A percentile compares a stretch with the other conserved stretches of the same genome.
Conservation (phyloP, 768 basidiomycete genomes). For the Pisolithus microcarpus region DNA sequence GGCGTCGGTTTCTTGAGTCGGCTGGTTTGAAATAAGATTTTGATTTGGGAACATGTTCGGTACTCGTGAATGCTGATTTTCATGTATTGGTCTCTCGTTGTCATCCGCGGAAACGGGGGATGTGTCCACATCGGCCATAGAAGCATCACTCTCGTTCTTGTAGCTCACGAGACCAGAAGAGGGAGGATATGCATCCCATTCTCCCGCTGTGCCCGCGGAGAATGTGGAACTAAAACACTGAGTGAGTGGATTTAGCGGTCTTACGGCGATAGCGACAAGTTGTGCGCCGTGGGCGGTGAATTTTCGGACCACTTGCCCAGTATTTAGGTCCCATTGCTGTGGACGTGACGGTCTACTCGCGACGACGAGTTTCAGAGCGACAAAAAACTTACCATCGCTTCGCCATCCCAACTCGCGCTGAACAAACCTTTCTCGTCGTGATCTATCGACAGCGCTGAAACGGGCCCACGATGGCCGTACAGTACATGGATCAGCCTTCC, state of each 20-base stretch:
- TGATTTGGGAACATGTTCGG: conserved; percentile 17
- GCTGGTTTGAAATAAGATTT: conserved; percentile 17
- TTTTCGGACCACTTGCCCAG: conserved; percentile 66
- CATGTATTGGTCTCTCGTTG: conserved; percentile 6
- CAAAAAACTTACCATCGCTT: conserved; percentile 58
- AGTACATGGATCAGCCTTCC: conserved; percentile 63
- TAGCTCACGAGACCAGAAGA: conserved; percentile 2
- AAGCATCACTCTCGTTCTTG: conserved; percentile 10
- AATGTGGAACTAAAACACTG: conserved; percentile 21
- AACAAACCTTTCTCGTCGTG: conserved; percentile 81
- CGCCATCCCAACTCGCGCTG: conserved; percentile 93
- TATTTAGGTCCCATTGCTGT: conserved; percentile 98
- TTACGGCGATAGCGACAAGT: conserved; percentile 71
- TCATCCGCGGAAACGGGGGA: conserved; percentile 12
- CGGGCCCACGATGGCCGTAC: conserved; percentile 68
- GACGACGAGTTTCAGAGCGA: not conserved
- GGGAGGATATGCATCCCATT: conserved; percentile 13
- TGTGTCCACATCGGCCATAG: conserved; percentile 19
- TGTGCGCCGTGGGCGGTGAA: conserved; percentile 83
- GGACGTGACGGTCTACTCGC: conserved; percentile 3
- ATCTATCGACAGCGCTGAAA: conserved; percentile 78
- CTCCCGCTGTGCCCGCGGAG: conserved; percentile 20
- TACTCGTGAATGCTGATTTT: conserved; percentile 6
- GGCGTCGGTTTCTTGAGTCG: conserved; percentile 44
- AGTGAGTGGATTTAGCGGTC: conserved; percentile 47